Percentiles rank a stretch among this genome's conserved stretches.
These are phyloP conservation scores for Debaryomyces udenii DNA, from an alignment of 1,139 yeast species.

Conservation along the genomic window DNA sequence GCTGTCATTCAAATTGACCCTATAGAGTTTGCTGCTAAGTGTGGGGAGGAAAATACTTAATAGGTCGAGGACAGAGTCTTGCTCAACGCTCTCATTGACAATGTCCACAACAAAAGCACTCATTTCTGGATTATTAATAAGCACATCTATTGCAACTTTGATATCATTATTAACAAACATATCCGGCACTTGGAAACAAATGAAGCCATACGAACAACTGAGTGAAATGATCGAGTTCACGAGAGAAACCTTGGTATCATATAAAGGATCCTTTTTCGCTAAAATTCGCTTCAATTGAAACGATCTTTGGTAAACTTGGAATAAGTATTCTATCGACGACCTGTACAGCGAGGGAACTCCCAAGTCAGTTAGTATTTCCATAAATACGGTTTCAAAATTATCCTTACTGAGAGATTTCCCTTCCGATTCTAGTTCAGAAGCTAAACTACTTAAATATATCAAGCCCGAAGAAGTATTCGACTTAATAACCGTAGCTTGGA, in stretches of 20 bases:
- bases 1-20: slow-evolving; percentile 45
- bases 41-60: slow-evolving; percentile 58
- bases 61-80: slow-evolving; percentile 64
- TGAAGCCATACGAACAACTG: slow-evolving; percentile 67
- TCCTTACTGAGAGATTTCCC: slow-evolving; percentile 26
- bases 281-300: slow-evolving; percentile 42
- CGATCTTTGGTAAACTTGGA: slow-evolving; percentile 44
- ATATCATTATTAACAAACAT: slow-evolving; percentile 55
- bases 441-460: slow-evolving; percentile 39
- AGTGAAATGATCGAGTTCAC: slow-evolving; percentile 56
- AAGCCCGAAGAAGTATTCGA: slow-evolving; percentile 16
- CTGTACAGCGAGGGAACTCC: slow-evolving; percentile 40
- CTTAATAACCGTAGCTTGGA: slow-evolving; percentile 38
- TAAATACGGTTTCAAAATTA: slow-evolving; percentile 50
- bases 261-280: slow-evolving; percentile 42
- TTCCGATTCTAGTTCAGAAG: slow-evolving; percentile 38
- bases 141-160: slow-evolving; percentile 27
- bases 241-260: slow-evolving; percentile 40
- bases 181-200: slow-evolving; percentile 70
- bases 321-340: slow-evolving; percentile 51
- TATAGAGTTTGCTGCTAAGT: slow-evolving; percentile 34
- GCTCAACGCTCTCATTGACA: slow-evolving; percentile 61
- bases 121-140: slow-evolving; percentile 42
- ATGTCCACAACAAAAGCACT: slow-evolving; percentile 62
- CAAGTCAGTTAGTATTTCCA: slow-evolving; percentile 57